phyloP scores from a whole-genome alignment of 164 flowering plant species.

The Brasenia schreberi region DNA sequence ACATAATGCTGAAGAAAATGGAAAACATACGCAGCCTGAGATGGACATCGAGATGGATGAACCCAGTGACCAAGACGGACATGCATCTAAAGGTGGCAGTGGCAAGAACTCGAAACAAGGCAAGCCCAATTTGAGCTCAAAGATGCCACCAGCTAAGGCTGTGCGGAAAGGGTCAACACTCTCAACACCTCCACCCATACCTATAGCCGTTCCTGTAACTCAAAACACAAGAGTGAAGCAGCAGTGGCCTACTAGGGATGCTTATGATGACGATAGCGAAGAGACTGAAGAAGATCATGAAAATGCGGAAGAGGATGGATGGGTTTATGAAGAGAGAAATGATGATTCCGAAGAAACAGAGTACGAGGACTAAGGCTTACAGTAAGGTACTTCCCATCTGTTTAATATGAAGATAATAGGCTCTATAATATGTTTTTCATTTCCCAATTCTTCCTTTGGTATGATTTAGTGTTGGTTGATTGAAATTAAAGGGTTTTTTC shows the following conservation, averaged over 20 bases:
- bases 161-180: conserved; percentile 35
- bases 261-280: conserved; percentile 77
- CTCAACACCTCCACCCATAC: conserved; percentile 2
- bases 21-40: conserved; percentile 28
- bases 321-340: conserved; percentile 52
- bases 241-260: conserved; percentile 51
- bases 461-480: no score
- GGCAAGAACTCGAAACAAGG: conserved; percentile 40
- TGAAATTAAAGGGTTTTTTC: no score
- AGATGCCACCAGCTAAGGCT: conserved; percentile 50
- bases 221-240: conserved; percentile 28
- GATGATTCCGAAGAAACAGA: conserved; percentile 93
- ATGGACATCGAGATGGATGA: conserved; percentile 73
- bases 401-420: no score
- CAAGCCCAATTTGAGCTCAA: conserved; percentile 40
- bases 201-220: conserved; percentile 16
- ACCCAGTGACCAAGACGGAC: conserved; percentile 69
- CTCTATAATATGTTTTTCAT: no score
- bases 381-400: no score
- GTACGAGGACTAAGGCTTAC: conserved; percentile 42
- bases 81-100: conserved; percentile 30
- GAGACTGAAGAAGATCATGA: conserved; percentile 94
- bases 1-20: conserved; percentile 62
- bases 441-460: no score
- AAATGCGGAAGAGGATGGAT: conserved; percentile 50